Conservation (phyloP, 176 grass and related monocot genomes). For the Oropetium thomaeum region DNA sequence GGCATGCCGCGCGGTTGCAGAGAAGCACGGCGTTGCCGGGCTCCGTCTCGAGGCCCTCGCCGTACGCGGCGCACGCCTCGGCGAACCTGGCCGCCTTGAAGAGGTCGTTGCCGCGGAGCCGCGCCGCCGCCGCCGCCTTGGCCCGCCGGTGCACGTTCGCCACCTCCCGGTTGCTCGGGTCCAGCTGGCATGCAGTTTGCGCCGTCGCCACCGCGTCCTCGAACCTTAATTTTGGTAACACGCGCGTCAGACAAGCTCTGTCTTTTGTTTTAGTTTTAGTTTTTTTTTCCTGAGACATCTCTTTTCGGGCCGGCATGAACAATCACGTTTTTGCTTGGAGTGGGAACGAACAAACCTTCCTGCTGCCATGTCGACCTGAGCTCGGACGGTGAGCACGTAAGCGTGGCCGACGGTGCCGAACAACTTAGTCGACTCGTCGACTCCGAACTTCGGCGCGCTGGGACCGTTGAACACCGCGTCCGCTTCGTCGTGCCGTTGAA, state of each 20-base stretch:
- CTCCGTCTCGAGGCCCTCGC: constrained; percentile 66
- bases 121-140: constrained; percentile 53
- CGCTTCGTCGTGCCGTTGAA: constrained; percentile 75
- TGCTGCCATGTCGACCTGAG: constrained; percentile 80
- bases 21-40: constrained; percentile 67
- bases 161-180: constrained; percentile 72
- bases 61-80: constrained; percentile 76
- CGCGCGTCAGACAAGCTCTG: background rate
- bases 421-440: constrained; percentile 63
- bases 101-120: constrained; percentile 78
- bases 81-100: constrained; percentile 74
- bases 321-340: background rate
- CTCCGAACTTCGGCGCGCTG: constrained; percentile 48
- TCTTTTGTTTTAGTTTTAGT: too few species aligned
- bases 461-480: constrained; percentile 44
- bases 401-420: constrained; percentile 67
- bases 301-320: too few species aligned
- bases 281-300: background rate
- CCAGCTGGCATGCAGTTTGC: constrained; percentile 70
- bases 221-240: constrained; percentile 43
- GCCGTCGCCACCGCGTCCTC: constrained; percentile 66
- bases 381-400: constrained; percentile 64
- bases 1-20: constrained; percentile 84
- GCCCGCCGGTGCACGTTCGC: constrained; percentile 42
- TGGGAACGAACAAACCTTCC: constrained; percentile 42